Evolutionary conservation across 306 rosid species (phyloP), one percentile per base, ranked within the genome.

Genomic region (Vigna hirtella): DNA sequence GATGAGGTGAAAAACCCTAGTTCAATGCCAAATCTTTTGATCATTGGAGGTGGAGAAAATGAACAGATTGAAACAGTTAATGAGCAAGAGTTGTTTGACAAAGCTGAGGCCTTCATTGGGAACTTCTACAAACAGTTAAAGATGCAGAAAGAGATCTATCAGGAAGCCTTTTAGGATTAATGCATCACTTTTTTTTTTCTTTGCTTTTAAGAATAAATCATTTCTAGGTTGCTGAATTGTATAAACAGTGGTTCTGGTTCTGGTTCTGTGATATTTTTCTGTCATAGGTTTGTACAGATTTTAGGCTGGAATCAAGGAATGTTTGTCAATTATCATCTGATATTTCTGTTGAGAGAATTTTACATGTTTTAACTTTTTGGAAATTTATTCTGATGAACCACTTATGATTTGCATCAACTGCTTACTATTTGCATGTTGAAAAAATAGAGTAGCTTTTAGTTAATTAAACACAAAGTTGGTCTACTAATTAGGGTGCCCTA

Each of bases 31-130:
- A 93, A 90, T 68, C 83, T 90, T 63, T 89, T 90, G 80, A 87
- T 70, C 72, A 87, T 91, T 32, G 92, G 80, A 82, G 80, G 86
- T 11, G 85, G 72, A 36, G 92, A 89, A 51, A 43, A 30, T 17
- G 90, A 78, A 79, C 66, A 47, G 22, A 1, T 57, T 15, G 76
- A 58, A 28, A 82, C 57, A 67, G 77, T 76, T 56, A 81, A 74
- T 53, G 92, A 80, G 4, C 93, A 91, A 82, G 98, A 93, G 73
- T 69, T 93, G 50, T 90, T 79, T 67, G 82, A 88, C 17, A 88
- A 91, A 86, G 96, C 98, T 63, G 97, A 91, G 81, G 85, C 84
- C 16, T 93, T 93, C 58, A 93, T 91, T 66, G 92, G 96, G 57
- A 90, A 90, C 74, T 93, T 93, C 78, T 91, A 90, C 66, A 88